Evolutionary conservation across 306 rosid species (phyloP).

Genomic region (Begonia fuchsioides): DNA sequence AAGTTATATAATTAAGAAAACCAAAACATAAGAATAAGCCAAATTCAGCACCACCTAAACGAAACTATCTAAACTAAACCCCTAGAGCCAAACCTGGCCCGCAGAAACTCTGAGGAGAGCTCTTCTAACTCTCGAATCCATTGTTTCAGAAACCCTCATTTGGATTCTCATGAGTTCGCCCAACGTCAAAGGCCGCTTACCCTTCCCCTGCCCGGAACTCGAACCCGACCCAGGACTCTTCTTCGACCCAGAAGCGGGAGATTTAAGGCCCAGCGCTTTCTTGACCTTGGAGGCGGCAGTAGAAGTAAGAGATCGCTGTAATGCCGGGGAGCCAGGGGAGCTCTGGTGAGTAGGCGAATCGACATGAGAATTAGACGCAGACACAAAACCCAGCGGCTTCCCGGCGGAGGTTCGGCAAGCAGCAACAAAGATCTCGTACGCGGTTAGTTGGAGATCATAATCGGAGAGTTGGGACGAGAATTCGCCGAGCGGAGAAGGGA

Average conservation of each 20-base stretch:
- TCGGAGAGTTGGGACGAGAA: constrained; percentile 54
- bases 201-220: constrained; percentile 36
- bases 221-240: constrained; percentile 61
- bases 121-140: constrained; percentile 86
- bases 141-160: constrained; percentile 87
- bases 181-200: constrained; percentile 58
- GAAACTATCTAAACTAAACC: not conserved
- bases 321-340: constrained; percentile 39
- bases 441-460: constrained; percentile 61
- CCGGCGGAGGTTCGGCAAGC: constrained; percentile 85
- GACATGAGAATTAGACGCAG: constrained; percentile 22
- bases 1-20: too few species aligned
- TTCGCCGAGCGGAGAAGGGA: constrained; percentile 78
- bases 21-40: too few species aligned
- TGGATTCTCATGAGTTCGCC: constrained; percentile 94
- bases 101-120: constrained; percentile 85
- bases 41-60: too few species aligned
- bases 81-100: constrained; percentile 45
- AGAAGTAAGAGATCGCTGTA: constrained; percentile 86
- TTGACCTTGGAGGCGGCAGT: constrained; percentile 90
- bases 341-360: constrained; percentile 36
- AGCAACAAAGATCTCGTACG: constrained; percentile 97
- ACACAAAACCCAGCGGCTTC: constrained; percentile 35
- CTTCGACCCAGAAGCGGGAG: constrained; percentile 73
- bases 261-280: constrained; percentile 86